Conservation (phyloP, 176 grass and related monocot species). For the Aegilops sharonensis region DNA sequence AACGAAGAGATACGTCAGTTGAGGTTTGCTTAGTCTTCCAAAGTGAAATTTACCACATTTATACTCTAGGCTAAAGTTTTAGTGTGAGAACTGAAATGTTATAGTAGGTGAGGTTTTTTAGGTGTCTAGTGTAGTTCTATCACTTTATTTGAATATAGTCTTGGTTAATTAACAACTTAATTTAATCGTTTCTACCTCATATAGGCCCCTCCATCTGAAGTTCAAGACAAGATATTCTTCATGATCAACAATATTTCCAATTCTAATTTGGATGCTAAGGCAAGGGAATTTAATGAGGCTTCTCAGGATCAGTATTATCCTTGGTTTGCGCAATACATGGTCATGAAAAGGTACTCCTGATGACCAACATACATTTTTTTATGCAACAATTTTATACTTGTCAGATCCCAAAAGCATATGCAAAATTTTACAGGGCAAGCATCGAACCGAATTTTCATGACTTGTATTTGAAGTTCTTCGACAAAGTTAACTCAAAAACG, state of each 20-base stretch:
- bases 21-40: slow-evolving; percentile 59
- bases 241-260: slow-evolving; percentile 97
- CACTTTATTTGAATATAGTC: slow-evolving; percentile 11
- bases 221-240: slow-evolving; percentile 96
- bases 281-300: slow-evolving; percentile 88
- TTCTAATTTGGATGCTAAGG: slow-evolving; percentile 82
- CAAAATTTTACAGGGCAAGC: slow-evolving; percentile 66
- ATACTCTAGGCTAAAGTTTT: neutral
- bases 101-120: neutral
- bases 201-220: slow-evolving; percentile 81
- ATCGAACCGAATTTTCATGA: slow-evolving; percentile 99
- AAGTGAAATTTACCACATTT: neutral
- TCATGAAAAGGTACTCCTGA: slow-evolving; percentile 88
- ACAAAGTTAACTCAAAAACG: slow-evolving; percentile 85
- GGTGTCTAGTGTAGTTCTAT: neutral
- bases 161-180: neutral
- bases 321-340: slow-evolving; percentile 98
- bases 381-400: neutral
- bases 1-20: slow-evolving; percentile 81
- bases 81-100: neutral
- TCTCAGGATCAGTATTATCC: slow-evolving; percentile 75
- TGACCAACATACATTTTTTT: neutral
- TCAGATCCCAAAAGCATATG: neutral
- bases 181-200: slow-evolving; percentile 16
- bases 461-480: slow-evolving; percentile 87